A percentile compares a stretch with the other conserved stretches of the same genome.
Conservation (phyloP, 208 protist genomes). For the Crithidia acanthocephali region DNA sequence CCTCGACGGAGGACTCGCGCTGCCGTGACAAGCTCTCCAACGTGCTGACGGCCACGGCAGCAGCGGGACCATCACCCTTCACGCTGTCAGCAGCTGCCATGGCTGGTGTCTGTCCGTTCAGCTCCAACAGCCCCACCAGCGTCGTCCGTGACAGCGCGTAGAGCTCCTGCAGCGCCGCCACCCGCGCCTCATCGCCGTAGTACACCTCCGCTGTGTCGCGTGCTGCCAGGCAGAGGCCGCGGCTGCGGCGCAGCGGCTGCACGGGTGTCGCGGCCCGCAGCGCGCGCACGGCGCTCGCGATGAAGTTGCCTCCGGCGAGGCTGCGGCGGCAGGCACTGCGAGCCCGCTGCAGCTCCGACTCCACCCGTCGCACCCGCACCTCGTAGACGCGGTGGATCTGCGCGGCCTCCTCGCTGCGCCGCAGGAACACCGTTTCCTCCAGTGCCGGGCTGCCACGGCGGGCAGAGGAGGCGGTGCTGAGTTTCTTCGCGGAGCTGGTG, state of each 20-base stretch:
- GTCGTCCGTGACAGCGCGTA: conserved; percentile 25
- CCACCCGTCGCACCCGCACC: conserved; percentile 26
- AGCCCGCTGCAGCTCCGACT: conserved; percentile 34
- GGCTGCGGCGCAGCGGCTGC: conserved; percentile 44
- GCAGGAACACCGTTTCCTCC: conserved; percentile 15
- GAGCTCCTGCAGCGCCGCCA: conserved; percentile 24
- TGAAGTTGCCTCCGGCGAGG: conserved; percentile 68
- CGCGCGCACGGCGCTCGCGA: conserved; percentile 59
- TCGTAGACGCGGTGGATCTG: conserved; percentile 20
- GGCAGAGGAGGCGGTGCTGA: conserved; percentile 11
- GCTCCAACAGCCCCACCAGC: conserved; percentile 16
- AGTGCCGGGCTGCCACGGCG: conserved; percentile 8
- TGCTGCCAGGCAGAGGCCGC: conserved; percentile 71
- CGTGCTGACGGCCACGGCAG: not conserved
- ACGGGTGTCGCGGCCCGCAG: conserved; percentile 47
- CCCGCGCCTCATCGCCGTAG: conserved; percentile 37
- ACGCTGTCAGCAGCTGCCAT: not conserved
- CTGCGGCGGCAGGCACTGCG: conserved; percentile 60
- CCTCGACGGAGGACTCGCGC: not conserved
- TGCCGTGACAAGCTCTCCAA: conserved; percentile 4
- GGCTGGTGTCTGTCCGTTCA: not conserved
- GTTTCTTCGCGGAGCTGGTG: conserved; percentile 12
- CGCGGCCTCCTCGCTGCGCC: conserved; percentile 25
- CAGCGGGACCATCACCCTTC: no score
- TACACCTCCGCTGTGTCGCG: conserved; percentile 43